Conservation (phyloP, 371 early-diverging fungal genomes). For the Mucor velutinosus region DNA sequence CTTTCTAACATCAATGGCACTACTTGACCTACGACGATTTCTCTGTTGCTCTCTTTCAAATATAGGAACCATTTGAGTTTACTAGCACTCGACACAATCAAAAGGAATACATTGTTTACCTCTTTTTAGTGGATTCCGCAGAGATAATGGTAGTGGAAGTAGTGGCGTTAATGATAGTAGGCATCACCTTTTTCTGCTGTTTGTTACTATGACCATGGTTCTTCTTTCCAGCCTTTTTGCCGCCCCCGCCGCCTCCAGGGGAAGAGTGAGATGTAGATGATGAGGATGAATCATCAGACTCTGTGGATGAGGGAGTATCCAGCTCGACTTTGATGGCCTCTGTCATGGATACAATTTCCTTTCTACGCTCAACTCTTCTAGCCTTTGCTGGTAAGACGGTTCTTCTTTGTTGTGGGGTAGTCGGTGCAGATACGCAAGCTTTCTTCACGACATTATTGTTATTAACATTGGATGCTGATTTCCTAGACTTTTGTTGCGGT, state of each 20-base stretch:
- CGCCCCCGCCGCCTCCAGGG: background rate
- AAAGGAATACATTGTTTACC: constrained; percentile 6
- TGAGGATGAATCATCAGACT: constrained; percentile 16
- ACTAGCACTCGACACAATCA: background rate
- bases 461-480: background rate
- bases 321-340: constrained; percentile 13
- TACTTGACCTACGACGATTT: constrained; percentile 19
- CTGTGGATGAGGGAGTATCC: constrained; percentile 10
- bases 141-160: background rate
- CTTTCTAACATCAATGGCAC: constrained; percentile 16
- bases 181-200: background rate
- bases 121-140: constrained; percentile 1
- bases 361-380: constrained; percentile 25
- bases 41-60: background rate
- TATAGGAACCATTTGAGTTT: background rate
- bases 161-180: background rate
- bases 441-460: background rate
- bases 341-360: constrained; percentile 24
- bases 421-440: constrained; percentile 18
- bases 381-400: constrained; percentile 23
- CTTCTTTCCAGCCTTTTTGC: background rate
- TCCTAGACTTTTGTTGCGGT: background rate
- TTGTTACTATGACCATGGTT: background rate
- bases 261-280: background rate
- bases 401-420: constrained; percentile 20